A percentile compares a stretch with the other conserved stretches of the same genome.
Conservation (phyloP, 2,329 filamentous ascomycete species). For the Talaromyces sp. region DNA sequence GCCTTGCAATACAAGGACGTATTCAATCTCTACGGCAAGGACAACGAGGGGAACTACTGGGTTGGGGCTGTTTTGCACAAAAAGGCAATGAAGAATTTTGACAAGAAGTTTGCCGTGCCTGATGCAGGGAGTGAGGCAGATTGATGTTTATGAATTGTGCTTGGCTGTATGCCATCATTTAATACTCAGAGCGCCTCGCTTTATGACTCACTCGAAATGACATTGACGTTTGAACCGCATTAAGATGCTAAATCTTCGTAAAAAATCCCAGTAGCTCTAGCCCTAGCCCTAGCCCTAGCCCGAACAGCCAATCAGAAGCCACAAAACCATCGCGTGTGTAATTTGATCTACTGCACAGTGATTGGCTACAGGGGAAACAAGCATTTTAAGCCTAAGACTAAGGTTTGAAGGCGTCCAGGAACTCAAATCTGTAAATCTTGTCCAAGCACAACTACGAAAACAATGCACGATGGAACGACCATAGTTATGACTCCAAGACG, state of each 20-base stretch:
- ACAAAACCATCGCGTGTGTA: neutral
- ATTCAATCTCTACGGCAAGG: conserved; percentile 2
- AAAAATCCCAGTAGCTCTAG: neutral
- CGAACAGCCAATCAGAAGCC: neutral
- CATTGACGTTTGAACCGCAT: neutral
- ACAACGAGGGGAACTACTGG: conserved; percentile 6
- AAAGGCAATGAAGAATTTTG: conserved; percentile 4
- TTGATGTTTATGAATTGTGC: neutral
- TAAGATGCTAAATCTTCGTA: too few species aligned
- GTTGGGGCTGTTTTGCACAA: conserved; percentile 4
- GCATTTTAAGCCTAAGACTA: neutral
- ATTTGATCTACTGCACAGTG: neutral
- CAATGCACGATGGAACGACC: neutral
- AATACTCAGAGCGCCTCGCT: neutral
- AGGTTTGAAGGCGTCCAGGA: neutral
- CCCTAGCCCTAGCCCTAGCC: conserved; percentile 1
- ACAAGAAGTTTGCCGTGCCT: neutral
- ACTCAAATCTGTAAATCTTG: neutral
- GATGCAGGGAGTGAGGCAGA: neutral
- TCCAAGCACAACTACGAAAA: neutral
- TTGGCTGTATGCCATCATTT: neutral
- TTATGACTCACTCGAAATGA: neutral
- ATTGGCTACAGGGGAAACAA: neutral
- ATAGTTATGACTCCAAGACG: neutral
- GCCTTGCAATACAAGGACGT: conserved; percentile 3